Conservation (phyloP, 2,329 filamentous ascomycete species). For the Fusarium agapanthi region DNA sequence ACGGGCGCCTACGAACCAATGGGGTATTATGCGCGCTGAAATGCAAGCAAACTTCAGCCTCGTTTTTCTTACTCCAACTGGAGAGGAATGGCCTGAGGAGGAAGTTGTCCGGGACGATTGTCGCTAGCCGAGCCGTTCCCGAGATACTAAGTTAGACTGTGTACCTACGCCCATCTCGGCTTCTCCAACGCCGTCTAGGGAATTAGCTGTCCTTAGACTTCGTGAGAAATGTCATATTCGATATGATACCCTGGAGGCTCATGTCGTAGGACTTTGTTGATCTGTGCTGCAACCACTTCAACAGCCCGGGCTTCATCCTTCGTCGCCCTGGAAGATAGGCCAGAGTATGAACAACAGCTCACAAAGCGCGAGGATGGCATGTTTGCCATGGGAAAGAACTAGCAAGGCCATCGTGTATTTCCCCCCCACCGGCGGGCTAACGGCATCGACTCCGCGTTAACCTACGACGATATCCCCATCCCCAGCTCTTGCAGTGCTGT, state of each 20-base stretch:
- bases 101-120: constrained; percentile 67
- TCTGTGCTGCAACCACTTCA: constrained; percentile 55
- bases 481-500: constrained; percentile 33
- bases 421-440: constrained; percentile 31
- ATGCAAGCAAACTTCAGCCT: constrained; percentile 55
- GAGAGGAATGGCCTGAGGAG: constrained; percentile 60
- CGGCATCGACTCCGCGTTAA: constrained; percentile 35
- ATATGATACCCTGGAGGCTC: constrained; percentile 43
- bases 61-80: constrained; percentile 56
- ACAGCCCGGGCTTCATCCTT: constrained; percentile 62
- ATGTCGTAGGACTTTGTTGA: constrained; percentile 49
- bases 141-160: constrained; percentile 56
- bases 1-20: constrained; percentile 67
- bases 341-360: constrained; percentile 57
- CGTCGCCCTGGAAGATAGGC: constrained; percentile 66
- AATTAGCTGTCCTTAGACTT: not conserved
- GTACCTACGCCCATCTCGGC: constrained; percentile 62
- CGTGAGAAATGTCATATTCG: not conserved
- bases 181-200: constrained; percentile 33
- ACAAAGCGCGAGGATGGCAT: constrained; percentile 32
- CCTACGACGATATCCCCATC: constrained; percentile 61
- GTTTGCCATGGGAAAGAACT: constrained; percentile 35
- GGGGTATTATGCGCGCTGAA: constrained; percentile 71
- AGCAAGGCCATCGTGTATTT: constrained; percentile 40
- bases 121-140: constrained; percentile 55